phyloP scores from a whole-genome alignment of 345 rosid species.

The Anacardium occidentale region DNA sequence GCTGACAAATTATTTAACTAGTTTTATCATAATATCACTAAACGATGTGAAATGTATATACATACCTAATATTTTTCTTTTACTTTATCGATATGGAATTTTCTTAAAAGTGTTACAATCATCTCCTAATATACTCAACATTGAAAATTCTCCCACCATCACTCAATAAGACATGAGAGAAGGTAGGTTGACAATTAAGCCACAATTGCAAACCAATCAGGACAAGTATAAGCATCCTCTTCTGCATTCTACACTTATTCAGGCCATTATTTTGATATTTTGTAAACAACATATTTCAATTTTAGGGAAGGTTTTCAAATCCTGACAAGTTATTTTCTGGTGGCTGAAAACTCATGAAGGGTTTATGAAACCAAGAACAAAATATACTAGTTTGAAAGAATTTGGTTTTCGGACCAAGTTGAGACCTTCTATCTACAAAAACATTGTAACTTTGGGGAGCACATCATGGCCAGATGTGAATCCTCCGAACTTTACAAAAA shows the following conservation, averaged over 20 bases:
- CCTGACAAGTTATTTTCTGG: background rate
- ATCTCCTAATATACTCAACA: no score
- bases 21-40: no score
- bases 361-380: background rate
- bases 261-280: background rate
- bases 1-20: no score
- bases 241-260: background rate
- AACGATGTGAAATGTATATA: no score
- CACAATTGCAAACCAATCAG: background rate
- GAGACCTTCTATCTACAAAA: background rate
- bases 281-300: background rate
- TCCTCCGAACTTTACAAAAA: background rate
- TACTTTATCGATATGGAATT: no score
- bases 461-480: background rate
- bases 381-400: background rate
- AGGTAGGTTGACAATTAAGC: background rate
- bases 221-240: background rate
- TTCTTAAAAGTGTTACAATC: no score
- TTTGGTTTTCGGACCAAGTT: background rate
- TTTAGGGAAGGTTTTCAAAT: background rate
- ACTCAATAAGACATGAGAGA: no score
- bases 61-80: no score
- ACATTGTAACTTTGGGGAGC: background rate
- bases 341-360: background rate
- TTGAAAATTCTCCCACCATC: no score